Base-by-base conservation (phyloP, 495 filamentous ascomycete species). In the Talaromyces stipitatus region DNA sequence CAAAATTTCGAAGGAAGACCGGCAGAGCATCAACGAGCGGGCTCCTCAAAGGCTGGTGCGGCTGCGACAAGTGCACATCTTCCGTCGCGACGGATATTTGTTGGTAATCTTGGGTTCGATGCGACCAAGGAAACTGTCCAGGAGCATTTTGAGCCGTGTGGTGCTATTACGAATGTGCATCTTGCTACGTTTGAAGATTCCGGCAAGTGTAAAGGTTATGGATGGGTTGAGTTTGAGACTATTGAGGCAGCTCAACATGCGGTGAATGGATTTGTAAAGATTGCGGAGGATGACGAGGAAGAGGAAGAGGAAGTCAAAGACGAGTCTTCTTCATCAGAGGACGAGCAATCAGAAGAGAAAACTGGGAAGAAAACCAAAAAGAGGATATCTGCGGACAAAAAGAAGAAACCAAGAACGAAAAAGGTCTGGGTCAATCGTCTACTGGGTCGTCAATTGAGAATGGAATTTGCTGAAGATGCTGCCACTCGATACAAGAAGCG, bases 191-290 rank as follows among this genome's bases (percentile, higher is more conserved):
- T 99, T 65, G 90, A 97, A 68, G 95, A 99, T 64, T 84, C 85
- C 36, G 95, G 94, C 24, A 97, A 97, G 74, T 97, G 95, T 76
- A 97, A 97, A 75, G 94, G 94, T 1, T 99, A 89, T 76, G 92
- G 86, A 18, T 97, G 94, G 89, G 84, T 97, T 48, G 86, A 87
- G 36, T 99, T 97, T 72, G 84, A 85, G 65, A 85, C 90, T 23
- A 60, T 90, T 16, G 85, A 87, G 18, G 81, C 85, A 0, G 90
- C 88, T 0, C 76, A 83, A 61, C 83, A 81, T 64, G 94, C 91
- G 7, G 90, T 96, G 61, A 85, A 82, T 59, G 95, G 95, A 2
- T 95, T 82, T 65, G 78, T 91, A 48, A 78, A 82, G 62, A 72
- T 85, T 41, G 75, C 78, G 57, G 83, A 89, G 55, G 78, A 82